Evolutionary conservation across 257 asterid genomes (phyloP).

Genomic region (Perilla frutescens): DNA sequence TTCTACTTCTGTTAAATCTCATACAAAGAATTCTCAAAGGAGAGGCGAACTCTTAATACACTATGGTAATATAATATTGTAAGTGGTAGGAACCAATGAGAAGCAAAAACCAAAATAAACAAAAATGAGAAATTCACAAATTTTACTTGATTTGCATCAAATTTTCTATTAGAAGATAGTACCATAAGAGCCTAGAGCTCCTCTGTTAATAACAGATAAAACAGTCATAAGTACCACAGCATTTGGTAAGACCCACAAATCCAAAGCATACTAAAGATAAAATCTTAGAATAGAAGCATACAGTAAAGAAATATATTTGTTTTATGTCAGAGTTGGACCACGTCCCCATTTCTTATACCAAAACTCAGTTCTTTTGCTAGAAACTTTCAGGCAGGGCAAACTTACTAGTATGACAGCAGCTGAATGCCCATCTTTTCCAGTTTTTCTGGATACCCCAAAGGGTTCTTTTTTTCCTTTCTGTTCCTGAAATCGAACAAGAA

Average conservation of each 20-base stretch:
- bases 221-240: background rate
- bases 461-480: slow-evolving; percentile 48
- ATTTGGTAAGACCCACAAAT: background rate
- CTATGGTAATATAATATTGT: no score
- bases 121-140: no score
- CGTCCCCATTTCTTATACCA: slow-evolving; percentile 15
- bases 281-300: slow-evolving; percentile 23
- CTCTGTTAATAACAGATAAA: background rate
- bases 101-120: no score
- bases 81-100: no score
- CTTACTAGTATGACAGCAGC: slow-evolving; percentile 72
- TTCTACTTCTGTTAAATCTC: no score
- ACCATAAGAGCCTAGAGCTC: no score
- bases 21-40: no score
- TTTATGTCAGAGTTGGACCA: slow-evolving; percentile 5
- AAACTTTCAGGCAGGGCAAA: slow-evolving; percentile 29
- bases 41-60: no score
- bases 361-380: background rate
- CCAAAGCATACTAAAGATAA: background rate
- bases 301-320: background rate
- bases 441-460: slow-evolving; percentile 41
- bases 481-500: slow-evolving; percentile 45
- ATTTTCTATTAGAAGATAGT: no score
- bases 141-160: no score
- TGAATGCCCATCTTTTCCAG: slow-evolving; percentile 51